Evolutionary conservation across 2,329 filamentous ascomycete genomes (phyloP).

Genomic region (Scytalidium sp.): DNA sequence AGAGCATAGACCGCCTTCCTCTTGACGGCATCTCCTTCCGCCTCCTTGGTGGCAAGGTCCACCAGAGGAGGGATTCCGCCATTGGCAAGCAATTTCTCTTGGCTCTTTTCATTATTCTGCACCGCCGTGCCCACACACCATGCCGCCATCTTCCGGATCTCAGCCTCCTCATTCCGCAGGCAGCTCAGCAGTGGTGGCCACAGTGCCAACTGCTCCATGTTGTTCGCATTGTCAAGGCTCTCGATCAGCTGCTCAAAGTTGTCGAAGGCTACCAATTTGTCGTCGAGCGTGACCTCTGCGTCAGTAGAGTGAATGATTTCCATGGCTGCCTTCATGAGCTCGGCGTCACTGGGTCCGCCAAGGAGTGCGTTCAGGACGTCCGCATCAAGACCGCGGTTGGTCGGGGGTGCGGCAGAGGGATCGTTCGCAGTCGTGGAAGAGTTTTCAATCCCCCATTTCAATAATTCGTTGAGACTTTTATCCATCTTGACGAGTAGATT

Average conservation of each 20-base stretch:
- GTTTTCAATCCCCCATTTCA: conserved; percentile 52
- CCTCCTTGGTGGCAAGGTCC: conserved; percentile 57
- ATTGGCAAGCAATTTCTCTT: conserved; percentile 64
- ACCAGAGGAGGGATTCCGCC: conserved; percentile 72
- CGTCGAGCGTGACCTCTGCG: conserved; percentile 64
- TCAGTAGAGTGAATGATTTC: conserved; percentile 63
- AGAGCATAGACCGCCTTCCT: conserved; percentile 89
- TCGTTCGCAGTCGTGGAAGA: conserved; percentile 36
- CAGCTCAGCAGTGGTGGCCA: conserved; percentile 78
- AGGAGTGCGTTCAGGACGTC: conserved; percentile 72
- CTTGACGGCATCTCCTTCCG: conserved; percentile 61
- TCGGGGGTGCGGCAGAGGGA: conserved; percentile 20
- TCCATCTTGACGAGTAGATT: conserved; percentile 18
- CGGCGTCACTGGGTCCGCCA: conserved; percentile 84
- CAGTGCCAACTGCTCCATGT: conserved; percentile 72
- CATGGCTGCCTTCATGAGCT: conserved; percentile 88
- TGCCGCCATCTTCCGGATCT: conserved; percentile 81
- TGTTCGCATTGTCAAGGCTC: conserved; percentile 94
- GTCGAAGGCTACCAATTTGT: conserved; percentile 83
- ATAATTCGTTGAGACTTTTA: conserved; percentile 28
- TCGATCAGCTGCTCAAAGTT: conserved; percentile 94
- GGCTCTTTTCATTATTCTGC: conserved; percentile 87
- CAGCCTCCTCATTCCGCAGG: conserved; percentile 64
- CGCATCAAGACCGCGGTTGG: conserved; percentile 52
- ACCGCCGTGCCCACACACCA: conserved; percentile 94